Conservation (phyloP, 1,284 basidiomycete genomes). For the Coniferiporia weirii region DNA sequence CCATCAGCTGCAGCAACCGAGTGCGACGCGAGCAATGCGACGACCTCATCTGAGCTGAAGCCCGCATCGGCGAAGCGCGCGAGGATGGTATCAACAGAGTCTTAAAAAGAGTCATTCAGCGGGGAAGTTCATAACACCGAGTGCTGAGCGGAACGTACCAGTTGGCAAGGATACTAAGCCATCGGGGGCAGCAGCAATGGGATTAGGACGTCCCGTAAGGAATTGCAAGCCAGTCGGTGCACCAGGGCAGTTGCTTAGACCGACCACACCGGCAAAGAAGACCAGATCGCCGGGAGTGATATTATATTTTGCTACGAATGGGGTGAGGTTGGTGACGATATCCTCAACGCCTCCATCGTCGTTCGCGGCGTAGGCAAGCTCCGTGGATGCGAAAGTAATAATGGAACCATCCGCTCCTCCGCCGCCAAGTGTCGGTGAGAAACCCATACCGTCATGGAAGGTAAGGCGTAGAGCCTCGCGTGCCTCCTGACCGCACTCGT, state of each 20-base stretch:
- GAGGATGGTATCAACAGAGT: slow-evolving; percentile 35
- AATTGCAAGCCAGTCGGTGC: slow-evolving; percentile 34
- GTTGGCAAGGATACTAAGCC: slow-evolving; percentile 36
- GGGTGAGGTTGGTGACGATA: slow-evolving; percentile 30
- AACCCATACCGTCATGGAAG: slow-evolving; percentile 43
- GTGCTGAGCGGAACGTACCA: slow-evolving; percentile 14
- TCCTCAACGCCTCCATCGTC: slow-evolving; percentile 30
- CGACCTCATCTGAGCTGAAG: slow-evolving; percentile 35
- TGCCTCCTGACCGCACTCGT: slow-evolving; percentile 37
- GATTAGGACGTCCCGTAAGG: slow-evolving; percentile 32
- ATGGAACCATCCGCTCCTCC: slow-evolving; percentile 40
- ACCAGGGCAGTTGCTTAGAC: slow-evolving; percentile 37
- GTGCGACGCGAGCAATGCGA: slow-evolving; percentile 39
- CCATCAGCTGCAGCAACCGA: slow-evolving; percentile 33
- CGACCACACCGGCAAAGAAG: slow-evolving; percentile 38
- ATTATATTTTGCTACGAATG: slow-evolving; percentile 26
- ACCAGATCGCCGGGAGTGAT: slow-evolving; percentile 29
- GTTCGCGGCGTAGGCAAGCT: slow-evolving; percentile 25
- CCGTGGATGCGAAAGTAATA: slow-evolving; percentile 27
- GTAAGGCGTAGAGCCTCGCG: slow-evolving; percentile 39
- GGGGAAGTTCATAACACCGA: background rate
- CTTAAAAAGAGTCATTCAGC: slow-evolving; percentile 14
- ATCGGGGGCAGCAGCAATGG: slow-evolving; percentile 33
- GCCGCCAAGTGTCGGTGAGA: slow-evolving; percentile 27
- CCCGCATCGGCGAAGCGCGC: slow-evolving; percentile 36